Base-by-base conservation (phyloP, 495 filamentous ascomycete species). In the Aspergillus indologenus region DNA sequence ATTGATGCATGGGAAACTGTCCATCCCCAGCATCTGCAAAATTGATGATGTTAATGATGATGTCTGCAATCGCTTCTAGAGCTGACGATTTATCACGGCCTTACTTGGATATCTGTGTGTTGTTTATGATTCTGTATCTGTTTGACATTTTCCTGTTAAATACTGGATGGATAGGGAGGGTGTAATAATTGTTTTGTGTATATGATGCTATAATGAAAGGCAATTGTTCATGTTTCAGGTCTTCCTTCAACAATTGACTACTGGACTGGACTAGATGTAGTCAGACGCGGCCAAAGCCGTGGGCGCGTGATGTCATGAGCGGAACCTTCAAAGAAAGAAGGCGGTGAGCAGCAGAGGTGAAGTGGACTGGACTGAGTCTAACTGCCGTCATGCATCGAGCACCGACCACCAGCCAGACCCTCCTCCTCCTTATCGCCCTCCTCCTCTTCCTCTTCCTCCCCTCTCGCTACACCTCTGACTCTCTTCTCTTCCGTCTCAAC, bases 151-250 rank as follows among this genome's bases (percentile, higher is more conserved):
- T 50, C 3, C 31, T 19, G 1, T 40, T 40, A 11, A 6, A 40
- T 40, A 8, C 12, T 40, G 31, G 94, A 98, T n/a, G n/a, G 72
- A 97, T 98, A 72, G 93, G 94, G 7, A 67, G 98, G 54, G n/a
- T n/a, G n/a, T n/a, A n/a, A n/a, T 98, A 97, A 74, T 73, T 98
- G 59, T 93, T 94, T 54, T 94, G 97, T 79, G 97, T 98, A 64
- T 94, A 98, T 73, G 94, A 98, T 76, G 93, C 97, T 70, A 96
- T 97, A 65, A 86, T 98, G 73, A 98, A 93, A 51, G 97, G 97
- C 94, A 96, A n/a, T n/a, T n/a, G n/a, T n/a, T n/a, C n/a, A n/a
- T n/a, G n/a, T n/a, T n/a, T n/a, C n/a, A n/a, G n/a, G n/a, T n/a
- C n/a, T n/a, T n/a, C n/a, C n/a, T n/a, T n/a, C n/a, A n/a, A n/a